These are phyloP conservation scores for Aspergillus arachidicola DNA, from an alignment of 2,329 filamentous ascomycete species.

Conservation along the genomic window DNA sequence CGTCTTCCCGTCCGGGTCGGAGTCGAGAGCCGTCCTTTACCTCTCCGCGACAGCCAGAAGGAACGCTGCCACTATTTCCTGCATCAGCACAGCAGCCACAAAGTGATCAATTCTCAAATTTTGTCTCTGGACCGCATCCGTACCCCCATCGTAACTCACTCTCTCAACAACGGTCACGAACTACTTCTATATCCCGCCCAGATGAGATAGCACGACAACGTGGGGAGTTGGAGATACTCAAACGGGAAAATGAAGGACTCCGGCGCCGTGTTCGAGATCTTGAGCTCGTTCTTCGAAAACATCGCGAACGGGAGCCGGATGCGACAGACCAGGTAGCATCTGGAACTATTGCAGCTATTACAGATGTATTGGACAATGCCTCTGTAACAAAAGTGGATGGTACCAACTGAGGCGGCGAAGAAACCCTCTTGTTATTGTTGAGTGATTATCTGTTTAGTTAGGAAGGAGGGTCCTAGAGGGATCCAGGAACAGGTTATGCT, in stretches of 20 bases:
- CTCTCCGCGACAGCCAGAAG: slow-evolving; percentile 39
- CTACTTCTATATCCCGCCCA: slow-evolving; percentile 37
- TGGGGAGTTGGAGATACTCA: slow-evolving; percentile 47
- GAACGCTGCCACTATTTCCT: slow-evolving; percentile 34
- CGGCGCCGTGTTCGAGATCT: slow-evolving; percentile 48
- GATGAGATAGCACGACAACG: slow-evolving; percentile 47
- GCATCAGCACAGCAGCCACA: slow-evolving; percentile 32
- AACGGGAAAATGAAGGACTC: slow-evolving; percentile 50
- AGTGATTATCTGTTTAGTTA: background rate
- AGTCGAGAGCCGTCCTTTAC: slow-evolving; percentile 48
- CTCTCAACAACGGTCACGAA: slow-evolving; percentile 32
- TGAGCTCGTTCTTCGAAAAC: slow-evolving; percentile 40
- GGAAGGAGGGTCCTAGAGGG: slow-evolving; percentile 1
- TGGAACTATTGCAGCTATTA: slow-evolving; percentile 3
- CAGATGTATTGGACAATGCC: background rate
- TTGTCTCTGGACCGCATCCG: slow-evolving; percentile 27
- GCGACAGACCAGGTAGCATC: slow-evolving; percentile 1
- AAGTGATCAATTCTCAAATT: slow-evolving; percentile 30
- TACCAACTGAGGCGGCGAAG: background rate
- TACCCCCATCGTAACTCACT: slow-evolving; percentile 34
- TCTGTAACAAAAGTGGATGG: background rate
- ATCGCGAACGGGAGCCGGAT: slow-evolving; percentile 24
- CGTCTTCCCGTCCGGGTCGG: slow-evolving; percentile 34
- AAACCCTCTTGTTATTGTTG: background rate
- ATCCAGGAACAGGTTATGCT: background rate